phyloP scores from a whole-genome alignment of 768 basidiomycete genomes.

The Mycena haematopus region DNA sequence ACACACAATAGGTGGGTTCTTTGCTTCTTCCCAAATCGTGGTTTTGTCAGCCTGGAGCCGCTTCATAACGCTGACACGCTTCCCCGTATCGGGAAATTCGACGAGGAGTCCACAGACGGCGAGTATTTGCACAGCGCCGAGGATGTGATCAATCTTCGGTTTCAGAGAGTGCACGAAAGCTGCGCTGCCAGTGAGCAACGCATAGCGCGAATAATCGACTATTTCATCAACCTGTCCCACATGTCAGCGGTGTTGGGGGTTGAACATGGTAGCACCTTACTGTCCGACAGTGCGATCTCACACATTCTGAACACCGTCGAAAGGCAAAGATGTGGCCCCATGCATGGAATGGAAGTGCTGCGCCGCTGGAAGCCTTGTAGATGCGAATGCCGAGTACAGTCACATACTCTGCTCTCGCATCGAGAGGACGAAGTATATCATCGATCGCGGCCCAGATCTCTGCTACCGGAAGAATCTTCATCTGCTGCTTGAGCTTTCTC shows the following conservation, averaged over 20 bases:
- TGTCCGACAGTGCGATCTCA: conserved; percentile 34
- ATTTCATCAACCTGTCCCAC: conserved; percentile 37
- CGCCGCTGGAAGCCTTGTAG: conserved; percentile 34
- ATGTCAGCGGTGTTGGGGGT: background rate
- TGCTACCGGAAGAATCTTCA: conserved; percentile 33
- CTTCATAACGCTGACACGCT: conserved; percentile 6
- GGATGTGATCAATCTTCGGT: background rate
- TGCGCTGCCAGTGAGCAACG: conserved; percentile 26
- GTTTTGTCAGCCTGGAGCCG: background rate
- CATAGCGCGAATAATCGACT: conserved; percentile 35
- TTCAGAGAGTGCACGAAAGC: background rate
- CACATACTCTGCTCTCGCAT: conserved; percentile 33
- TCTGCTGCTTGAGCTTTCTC: conserved; percentile 38
- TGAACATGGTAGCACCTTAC: conserved; percentile 26
- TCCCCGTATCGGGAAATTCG: background rate
- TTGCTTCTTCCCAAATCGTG: conserved; percentile 10
- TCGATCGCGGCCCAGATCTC: conserved; percentile 36
- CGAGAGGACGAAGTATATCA: conserved; percentile 36
- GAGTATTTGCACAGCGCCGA: background rate
- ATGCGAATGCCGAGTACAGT: conserved; percentile 38
- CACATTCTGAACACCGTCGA: conserved; percentile 36
- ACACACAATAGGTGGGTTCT: background rate
- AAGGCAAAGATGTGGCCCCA: conserved; percentile 42
- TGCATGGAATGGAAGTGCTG: conserved; percentile 39
- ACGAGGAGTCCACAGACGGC: conserved; percentile 6